Conservation (phyloP, 2,329 filamentous ascomycete genomes). For the Colletotrichum sublineola region DNA sequence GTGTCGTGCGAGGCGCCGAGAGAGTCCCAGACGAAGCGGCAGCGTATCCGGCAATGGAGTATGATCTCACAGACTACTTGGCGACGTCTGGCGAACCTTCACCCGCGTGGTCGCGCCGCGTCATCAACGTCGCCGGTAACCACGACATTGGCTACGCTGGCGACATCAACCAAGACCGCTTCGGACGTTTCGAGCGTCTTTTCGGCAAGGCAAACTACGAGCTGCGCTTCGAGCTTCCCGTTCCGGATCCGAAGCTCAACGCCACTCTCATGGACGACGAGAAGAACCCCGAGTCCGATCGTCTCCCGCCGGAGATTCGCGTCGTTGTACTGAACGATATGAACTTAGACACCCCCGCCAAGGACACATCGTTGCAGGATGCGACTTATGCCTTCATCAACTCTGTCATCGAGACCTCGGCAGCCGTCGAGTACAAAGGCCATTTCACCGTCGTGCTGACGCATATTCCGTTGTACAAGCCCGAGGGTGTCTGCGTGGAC, state of each 20-base stretch:
- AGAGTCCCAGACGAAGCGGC: constrained; percentile 72
- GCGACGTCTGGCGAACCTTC: constrained; percentile 55
- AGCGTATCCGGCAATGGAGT: constrained; percentile 61
- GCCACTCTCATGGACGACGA: constrained; percentile 58
- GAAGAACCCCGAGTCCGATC: constrained; percentile 60
- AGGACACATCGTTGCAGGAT: constrained; percentile 75
- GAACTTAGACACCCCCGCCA: constrained; percentile 89
- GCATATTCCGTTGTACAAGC: constrained; percentile 91
- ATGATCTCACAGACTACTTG: constrained; percentile 64
- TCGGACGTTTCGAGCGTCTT: constrained; percentile 83
- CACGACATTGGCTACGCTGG: constrained; percentile 98
- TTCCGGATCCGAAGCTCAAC: constrained; percentile 55
- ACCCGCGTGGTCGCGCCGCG: constrained; percentile 75
- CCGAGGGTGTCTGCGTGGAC: constrained; percentile 85
- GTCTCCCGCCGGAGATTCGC: constrained; percentile 77
- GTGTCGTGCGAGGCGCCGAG: constrained; percentile 78
- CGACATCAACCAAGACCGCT: constrained; percentile 81
- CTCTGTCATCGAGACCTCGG: constrained; percentile 72
- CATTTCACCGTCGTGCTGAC: constrained; percentile 89
- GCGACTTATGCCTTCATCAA: constrained; percentile 85
- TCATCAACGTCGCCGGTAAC: constrained; percentile 94
- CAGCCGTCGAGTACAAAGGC: constrained; percentile 71
- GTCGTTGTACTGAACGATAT: constrained; percentile 91
- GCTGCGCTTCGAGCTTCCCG: constrained; percentile 76
- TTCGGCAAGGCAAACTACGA: constrained; percentile 96